These are phyloP conservation scores for Bimuria novae-zelandiae DNA, from an alignment of 2,329 filamentous ascomycete species.

Conservation along the genomic window DNA sequence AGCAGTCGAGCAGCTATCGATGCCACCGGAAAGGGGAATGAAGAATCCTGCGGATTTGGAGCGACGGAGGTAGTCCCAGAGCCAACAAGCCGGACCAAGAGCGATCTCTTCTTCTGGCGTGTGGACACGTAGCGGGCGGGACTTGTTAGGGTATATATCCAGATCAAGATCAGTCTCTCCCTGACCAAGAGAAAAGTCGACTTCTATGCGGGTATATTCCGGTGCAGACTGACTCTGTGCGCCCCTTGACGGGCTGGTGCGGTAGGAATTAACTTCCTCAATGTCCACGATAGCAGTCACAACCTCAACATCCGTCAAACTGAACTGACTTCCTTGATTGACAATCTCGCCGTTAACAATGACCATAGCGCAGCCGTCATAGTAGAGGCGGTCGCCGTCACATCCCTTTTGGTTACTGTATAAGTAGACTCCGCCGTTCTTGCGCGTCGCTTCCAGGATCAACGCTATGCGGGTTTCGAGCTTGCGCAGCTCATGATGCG, in stretches of 20 bases:
- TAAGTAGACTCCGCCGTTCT: constrained; percentile 62
- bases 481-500: constrained; percentile 71
- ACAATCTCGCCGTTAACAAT: constrained; percentile 66
- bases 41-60: constrained; percentile 60
- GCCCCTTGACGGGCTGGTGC: constrained; percentile 60
- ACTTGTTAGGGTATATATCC: constrained; percentile 50
- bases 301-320: constrained; percentile 55
- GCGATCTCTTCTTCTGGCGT: constrained; percentile 67
- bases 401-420: constrained; percentile 67
- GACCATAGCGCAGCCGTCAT: constrained; percentile 60
- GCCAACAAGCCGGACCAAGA: constrained; percentile 66
- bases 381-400: constrained; percentile 42
- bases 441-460: constrained; percentile 68
- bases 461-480: constrained; percentile 66
- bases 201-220: constrained; percentile 53
- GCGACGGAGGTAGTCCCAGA: constrained; percentile 67
- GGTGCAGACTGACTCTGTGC: constrained; percentile 59
- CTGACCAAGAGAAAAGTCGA: constrained; percentile 52
- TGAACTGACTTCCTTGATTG: constrained; percentile 70
- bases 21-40: constrained; percentile 63
- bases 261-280: constrained; percentile 69
- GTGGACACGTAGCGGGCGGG: constrained; percentile 59
- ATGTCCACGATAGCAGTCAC: constrained; percentile 62
- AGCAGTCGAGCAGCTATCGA: constrained; percentile 64
- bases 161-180: constrained; percentile 51